These are phyloP conservation scores for Pichia sp. DNA, from an alignment of 1,139 yeast species.

Conservation along the genomic window DNA sequence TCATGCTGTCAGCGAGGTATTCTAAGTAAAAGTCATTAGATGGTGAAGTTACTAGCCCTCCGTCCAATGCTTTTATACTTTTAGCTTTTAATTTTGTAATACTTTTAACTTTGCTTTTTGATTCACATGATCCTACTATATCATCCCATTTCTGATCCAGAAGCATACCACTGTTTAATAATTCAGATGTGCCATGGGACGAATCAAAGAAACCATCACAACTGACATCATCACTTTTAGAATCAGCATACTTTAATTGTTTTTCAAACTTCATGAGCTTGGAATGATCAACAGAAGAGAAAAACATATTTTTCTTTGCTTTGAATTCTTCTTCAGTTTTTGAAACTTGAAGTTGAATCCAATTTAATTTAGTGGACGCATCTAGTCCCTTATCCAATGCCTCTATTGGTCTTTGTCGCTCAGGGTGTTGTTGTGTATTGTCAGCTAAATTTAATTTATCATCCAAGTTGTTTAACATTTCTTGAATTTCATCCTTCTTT, in stretches of 20 bases:
- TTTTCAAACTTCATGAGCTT: constrained; percentile 16
- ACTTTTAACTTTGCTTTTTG: constrained; percentile 1
- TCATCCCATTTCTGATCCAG: constrained; percentile 8
- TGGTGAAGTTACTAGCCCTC: neutral
- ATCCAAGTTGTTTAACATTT: constrained; percentile 18
- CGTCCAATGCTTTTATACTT: neutral
- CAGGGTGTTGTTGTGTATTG: constrained; percentile 7
- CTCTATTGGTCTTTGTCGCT: constrained; percentile 25
- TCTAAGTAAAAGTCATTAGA: neutral
- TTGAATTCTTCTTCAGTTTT: constrained; percentile 28
- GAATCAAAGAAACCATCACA: constrained; percentile 17
- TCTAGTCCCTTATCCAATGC: constrained; percentile 28
- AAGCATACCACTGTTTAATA: constrained; percentile 8
- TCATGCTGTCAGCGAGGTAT: neutral
- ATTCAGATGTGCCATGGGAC: neutral
- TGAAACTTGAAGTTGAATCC: constrained; percentile 31
- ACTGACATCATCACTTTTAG: constrained; percentile 16
- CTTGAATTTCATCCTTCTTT: constrained; percentile 28
- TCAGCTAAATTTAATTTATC: constrained; percentile 17
- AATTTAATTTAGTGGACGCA: constrained; percentile 19
- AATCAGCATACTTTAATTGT: constrained; percentile 11
- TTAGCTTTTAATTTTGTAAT: neutral
- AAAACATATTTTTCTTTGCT: constrained; percentile 16
- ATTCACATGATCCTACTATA: neutral
- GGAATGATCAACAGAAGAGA: constrained; percentile 15